Percentiles rank a stretch among this genome's conserved stretches.
These are phyloP conservation scores for Mesembryanthemum crystallinum DNA, from an alignment of 148 eudicot species.

Conservation along the genomic window DNA sequence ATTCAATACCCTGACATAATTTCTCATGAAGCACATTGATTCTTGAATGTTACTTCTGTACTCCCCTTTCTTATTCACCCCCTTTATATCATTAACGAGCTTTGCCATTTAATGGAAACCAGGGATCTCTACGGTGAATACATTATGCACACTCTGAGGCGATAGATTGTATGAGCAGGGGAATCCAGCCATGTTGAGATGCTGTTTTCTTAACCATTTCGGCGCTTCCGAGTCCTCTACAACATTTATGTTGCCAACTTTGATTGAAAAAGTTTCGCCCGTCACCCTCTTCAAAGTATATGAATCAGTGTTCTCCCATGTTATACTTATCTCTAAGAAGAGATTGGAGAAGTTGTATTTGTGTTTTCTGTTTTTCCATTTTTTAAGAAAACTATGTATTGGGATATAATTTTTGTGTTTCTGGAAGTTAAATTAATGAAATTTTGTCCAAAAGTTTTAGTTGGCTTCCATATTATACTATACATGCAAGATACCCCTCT, in stretches of 20 bases:
- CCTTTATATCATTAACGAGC: not conserved
- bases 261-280: not conserved
- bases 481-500: not conserved
- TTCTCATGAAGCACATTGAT: not conserved
- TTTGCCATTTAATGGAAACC: constrained; percentile 8
- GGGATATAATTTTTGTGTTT: not conserved
- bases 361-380: not conserved
- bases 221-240: not conserved
- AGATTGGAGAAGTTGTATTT: not conserved
- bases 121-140: constrained; percentile 60
- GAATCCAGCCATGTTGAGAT: not conserved
- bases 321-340: not conserved
- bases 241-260: not conserved
- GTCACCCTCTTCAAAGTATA: not conserved
- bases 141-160: constrained; percentile 45
- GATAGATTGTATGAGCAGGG: constrained; percentile 17
- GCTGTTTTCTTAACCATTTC: not conserved
- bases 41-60: too few relatives aligned
- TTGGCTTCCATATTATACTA: not conserved
- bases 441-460: not conserved
- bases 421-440: not conserved
- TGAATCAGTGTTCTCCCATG: not conserved
- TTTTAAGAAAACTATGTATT: not conserved
- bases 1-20: not conserved
- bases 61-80: not conserved